These are phyloP conservation scores for Eucalyptus curtisii DNA, from an alignment of 345 rosid genomes.

Conservation along the genomic window DNA sequence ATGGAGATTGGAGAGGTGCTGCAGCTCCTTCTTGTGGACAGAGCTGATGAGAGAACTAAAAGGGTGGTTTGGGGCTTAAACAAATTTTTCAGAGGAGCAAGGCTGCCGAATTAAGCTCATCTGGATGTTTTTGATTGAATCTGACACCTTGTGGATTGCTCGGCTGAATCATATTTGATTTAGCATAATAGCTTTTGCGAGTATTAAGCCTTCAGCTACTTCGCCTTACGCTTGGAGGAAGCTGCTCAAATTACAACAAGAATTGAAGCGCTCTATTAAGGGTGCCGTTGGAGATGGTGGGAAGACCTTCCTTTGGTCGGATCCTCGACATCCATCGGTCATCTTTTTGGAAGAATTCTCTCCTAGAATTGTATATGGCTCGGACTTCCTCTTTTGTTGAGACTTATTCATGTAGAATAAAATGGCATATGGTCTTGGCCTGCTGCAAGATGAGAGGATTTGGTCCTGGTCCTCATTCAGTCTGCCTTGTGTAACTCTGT, in stretches of 20 bases:
- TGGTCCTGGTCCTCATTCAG: background rate
- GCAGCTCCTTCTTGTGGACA: background rate
- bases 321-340: background rate
- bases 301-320: background rate
- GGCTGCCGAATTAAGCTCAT: background rate
- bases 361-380: background rate
- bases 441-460: background rate
- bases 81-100: background rate
- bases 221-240: background rate
- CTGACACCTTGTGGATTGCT: background rate
- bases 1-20: background rate
- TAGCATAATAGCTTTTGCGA: background rate
- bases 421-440: background rate
- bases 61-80: background rate
- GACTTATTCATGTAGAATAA: background rate
- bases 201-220: background rate
- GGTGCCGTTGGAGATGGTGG: background rate
- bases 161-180: background rate
- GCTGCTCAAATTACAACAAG: background rate
- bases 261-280: background rate
- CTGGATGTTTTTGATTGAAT: background rate
- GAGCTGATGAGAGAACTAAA: background rate
- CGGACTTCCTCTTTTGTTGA: background rate
- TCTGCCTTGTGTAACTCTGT: background rate
- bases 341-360: background rate